Percentiles rank a stretch among this genome's conserved stretches.
Evolutionary conservation across 345 rosid species (phyloP).

Genomic region (Eucalyptus polybractea): DNA sequence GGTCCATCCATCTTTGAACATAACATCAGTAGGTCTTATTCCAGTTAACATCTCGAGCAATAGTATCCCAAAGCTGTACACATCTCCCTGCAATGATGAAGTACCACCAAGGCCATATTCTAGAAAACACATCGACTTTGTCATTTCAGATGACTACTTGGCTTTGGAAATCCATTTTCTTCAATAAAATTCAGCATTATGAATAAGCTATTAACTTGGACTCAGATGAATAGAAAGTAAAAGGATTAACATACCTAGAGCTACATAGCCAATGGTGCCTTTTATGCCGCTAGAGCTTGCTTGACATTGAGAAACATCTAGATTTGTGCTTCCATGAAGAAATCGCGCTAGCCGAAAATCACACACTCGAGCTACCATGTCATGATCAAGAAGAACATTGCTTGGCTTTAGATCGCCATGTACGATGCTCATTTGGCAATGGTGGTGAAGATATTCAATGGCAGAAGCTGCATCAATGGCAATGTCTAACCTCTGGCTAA

Average conservation of each 20-base stretch:
- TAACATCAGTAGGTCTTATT: background rate
- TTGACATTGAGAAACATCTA: too few species aligned
- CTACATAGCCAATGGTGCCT: background rate
- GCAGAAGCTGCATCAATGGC: too few species aligned
- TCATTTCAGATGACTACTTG: background rate
- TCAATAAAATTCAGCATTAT: background rate
- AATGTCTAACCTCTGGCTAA: too few species aligned
- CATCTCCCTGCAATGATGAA: background rate
- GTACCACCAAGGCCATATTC: background rate
- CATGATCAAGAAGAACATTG: too few species aligned
- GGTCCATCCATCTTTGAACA: background rate
- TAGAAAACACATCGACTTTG: background rate
- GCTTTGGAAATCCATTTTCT: background rate
- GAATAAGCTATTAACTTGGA: background rate
- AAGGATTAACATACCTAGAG: background rate
- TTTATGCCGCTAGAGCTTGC: too few species aligned
- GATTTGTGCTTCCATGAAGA: too few species aligned
- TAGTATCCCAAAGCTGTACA: background rate
- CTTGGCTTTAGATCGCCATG: too few species aligned
- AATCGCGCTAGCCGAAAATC: too few species aligned
- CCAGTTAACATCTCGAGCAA: background rate
- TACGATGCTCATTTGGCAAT: too few species aligned
- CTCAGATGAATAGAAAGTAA: background rate
- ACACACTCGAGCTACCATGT: too few species aligned
- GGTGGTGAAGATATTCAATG: too few species aligned